Evolutionary conservation across 2,329 filamentous ascomycete species (phyloP).

Genomic region (Arthrobotrys musiformis): DNA sequence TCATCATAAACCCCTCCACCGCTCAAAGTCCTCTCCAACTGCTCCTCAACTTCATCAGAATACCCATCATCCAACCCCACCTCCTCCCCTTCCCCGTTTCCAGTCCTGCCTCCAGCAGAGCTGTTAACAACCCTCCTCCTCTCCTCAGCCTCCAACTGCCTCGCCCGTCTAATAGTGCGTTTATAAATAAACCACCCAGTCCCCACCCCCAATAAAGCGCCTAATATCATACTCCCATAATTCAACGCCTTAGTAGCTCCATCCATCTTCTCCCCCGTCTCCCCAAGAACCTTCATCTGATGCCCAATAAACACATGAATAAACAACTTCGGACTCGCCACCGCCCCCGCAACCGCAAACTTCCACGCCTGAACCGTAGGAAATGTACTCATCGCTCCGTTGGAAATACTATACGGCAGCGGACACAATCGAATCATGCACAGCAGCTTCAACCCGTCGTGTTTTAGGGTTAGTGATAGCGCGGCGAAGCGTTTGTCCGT

Average conservation of each 20-base stretch:
- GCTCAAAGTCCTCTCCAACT: conserved; percentile 53
- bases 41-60: conserved; percentile 54
- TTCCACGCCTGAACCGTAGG: conserved; percentile 81
- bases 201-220: conserved; percentile 71
- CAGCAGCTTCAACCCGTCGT: conserved; percentile 87
- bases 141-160: conserved; percentile 58
- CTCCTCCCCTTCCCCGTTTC: not conserved
- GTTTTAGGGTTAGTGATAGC: conserved; percentile 84
- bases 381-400: conserved; percentile 93
- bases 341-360: conserved; percentile 83
- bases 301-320: conserved; percentile 93
- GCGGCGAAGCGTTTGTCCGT: conserved; percentile 88
- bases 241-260: conserved; percentile 80
- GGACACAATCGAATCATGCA: conserved; percentile 93
- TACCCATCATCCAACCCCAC: conserved; percentile 45
- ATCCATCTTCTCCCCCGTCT: conserved; percentile 82
- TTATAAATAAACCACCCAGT: conserved; percentile 87
- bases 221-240: conserved; percentile 79
- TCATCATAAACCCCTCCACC: conserved; percentile 3
- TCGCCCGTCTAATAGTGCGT: conserved; percentile 57
- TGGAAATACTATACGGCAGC: conserved; percentile 89
- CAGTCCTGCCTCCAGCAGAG: conserved; percentile 4
- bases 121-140: conserved; percentile 36
- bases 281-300: conserved; percentile 82
- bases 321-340: conserved; percentile 85